Percentiles rank a stretch among this genome's conserved stretches.
Conservation (phyloP, 176 grass and related monocot species). For the Oryza australiensis region DNA sequence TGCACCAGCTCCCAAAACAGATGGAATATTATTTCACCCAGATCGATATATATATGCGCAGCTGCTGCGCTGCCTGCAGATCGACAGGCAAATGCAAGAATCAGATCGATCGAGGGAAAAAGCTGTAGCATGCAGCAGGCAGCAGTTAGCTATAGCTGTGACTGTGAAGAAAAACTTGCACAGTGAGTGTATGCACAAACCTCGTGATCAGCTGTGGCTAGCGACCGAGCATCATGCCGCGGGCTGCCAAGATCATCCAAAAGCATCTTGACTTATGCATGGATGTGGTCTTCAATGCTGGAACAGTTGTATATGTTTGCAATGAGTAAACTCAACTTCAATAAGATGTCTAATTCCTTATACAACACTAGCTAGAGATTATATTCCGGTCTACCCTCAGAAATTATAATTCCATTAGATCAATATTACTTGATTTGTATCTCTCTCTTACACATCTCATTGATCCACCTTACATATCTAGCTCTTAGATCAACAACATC, state of each 20-base stretch:
- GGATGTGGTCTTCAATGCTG: neutral
- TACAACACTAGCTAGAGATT: no score
- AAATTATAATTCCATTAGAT: no score
- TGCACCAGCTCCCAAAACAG: slow-evolving; percentile 15
- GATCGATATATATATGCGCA: slow-evolving; percentile 1
- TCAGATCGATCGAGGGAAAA: neutral
- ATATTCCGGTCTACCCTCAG: no score
- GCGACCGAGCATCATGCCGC: neutral
- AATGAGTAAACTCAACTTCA: no score
- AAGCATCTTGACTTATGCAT: neutral
- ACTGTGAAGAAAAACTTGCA: neutral
- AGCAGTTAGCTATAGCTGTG: neutral
- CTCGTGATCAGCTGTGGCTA: neutral
- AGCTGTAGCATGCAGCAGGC: neutral
- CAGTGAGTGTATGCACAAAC: neutral
- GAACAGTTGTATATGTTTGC: no score
- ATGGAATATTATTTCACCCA: slow-evolving; percentile 21
- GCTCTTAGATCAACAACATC: no score
- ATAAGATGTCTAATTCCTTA: no score
- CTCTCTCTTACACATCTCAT: no score
- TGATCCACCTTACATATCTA: no score
- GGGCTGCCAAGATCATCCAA: neutral
- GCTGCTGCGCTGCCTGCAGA: neutral
- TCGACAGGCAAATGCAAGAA: neutral
- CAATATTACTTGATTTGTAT: no score